Evolutionary conservation across 2,329 filamentous ascomycete species (phyloP).

Genomic region (Clonostachys byssicola): DNA sequence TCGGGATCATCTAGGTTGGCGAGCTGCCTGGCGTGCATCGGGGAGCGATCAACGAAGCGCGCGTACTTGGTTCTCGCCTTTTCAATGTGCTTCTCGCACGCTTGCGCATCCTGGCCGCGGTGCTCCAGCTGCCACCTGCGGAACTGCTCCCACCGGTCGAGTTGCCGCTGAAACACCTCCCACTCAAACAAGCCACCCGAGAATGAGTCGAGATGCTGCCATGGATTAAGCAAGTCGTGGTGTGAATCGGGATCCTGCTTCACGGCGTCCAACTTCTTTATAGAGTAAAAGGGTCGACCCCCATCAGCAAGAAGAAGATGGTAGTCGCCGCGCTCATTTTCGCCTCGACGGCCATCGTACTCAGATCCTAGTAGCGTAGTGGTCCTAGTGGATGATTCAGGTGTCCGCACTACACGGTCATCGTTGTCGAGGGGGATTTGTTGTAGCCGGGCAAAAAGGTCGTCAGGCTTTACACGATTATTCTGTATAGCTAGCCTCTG

Average conservation of each 20-base stretch:
- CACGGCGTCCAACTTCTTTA: constrained; percentile 16
- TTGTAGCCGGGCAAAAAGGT: constrained; percentile 1
- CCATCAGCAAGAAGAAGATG: constrained; percentile 19
- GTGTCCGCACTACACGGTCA: background rate
- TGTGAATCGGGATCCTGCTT: constrained; percentile 10
- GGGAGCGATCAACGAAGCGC: constrained; percentile 7
- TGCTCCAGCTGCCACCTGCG: constrained; percentile 20
- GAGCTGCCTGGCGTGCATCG: background rate
- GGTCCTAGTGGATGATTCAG: background rate
- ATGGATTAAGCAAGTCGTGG: constrained; percentile 17
- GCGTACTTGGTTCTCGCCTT: too few species aligned
- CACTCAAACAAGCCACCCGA: background rate
- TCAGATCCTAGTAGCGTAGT: background rate
- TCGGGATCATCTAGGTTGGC: background rate
- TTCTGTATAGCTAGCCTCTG: too few species aligned
- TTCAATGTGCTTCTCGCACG: too few species aligned
- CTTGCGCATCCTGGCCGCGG: constrained; percentile 9
- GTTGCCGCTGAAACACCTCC: constrained; percentile 15
- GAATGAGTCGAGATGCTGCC: constrained; percentile 5
- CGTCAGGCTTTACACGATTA: background rate
- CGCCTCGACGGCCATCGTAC: constrained; percentile 5
- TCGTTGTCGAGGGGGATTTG: background rate
- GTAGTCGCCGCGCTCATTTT: constrained; percentile 8
- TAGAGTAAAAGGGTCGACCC: constrained; percentile 20
- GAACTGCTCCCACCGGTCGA: constrained; percentile 19